Base-by-base conservation (phyloP, 441 rosid species). In the Oxalis stricta region DNA sequence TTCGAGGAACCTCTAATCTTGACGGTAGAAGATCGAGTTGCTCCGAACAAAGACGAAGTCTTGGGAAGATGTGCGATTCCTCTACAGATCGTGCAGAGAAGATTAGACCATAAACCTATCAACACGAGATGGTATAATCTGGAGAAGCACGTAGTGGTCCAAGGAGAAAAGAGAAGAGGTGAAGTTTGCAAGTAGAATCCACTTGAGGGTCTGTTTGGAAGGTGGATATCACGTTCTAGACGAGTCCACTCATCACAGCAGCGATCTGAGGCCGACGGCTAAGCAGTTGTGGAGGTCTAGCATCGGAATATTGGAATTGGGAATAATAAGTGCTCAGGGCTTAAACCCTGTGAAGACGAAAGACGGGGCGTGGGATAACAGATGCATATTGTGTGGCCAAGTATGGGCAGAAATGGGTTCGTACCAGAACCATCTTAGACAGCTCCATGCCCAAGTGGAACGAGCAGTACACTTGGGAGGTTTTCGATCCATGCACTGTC, bases 401-500 rank as follows among this genome's bases (percentile, higher is more conserved):
- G 65, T 88, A 88, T 4, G 97, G 97, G 12, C 95, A 88, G 67
- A 88, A 88, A 55, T 88, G 97, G 97, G 70, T 84, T 47, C 72
- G 97, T 35, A 88, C 95, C 3, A 66, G 95, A 56, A 84, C 97
- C 5, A 79, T 82, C 31, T 72, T 75, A 0, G 91, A 82, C 65
- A 70, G 66, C 42, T 75, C 71, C 35, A 64, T 56, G 38, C 97
- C 95, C 2, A 75, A 49, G 61, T 88, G 97, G 97, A 88, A 87
- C 31, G 97, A 84, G 68, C 95, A 87, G 35, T 87, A 87, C 61
- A 87, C 83, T 12, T 84, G 97, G 97, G 97, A 87, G 70, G 97
- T 84, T 54, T 84, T 76, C 13, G 97, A 84, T 19, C 74, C 91
- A 26, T 87, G 95, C 60, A 84, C 93, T 16, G 95, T 87, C 40